Evolutionary conservation across 805 yeast genomes (phyloP).

Genomic region (Jamesozyma gamospora): DNA sequence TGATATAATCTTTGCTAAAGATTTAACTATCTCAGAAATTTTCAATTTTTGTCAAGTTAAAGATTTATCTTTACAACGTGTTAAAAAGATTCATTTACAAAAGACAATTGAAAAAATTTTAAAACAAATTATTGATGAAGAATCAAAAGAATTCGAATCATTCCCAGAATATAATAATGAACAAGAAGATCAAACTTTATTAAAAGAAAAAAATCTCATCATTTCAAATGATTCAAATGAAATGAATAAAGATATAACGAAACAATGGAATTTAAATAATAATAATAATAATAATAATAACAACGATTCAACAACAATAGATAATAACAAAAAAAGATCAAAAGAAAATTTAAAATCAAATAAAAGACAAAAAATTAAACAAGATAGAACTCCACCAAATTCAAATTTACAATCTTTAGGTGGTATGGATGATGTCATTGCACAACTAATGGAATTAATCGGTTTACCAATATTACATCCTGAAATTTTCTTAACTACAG

Average conservation of each 20-base stretch:
- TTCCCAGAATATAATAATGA: conserved; percentile 18
- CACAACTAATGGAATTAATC: conserved; percentile 79
- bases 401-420: conserved; percentile 68
- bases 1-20: conserved; percentile 49
- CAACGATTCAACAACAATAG: conserved; percentile 5
- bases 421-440: conserved; percentile 77
- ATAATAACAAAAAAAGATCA: conserved; percentile 40
- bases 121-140: conserved; percentile 47
- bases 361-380: conserved; percentile 37
- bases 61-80: conserved; percentile 58
- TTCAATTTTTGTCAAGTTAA: conserved; percentile 50
- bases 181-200: conserved; percentile 29
- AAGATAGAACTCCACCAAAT: conserved; percentile 60
- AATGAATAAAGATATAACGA: conserved; percentile 67
- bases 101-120: conserved; percentile 55
- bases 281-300: conserved; percentile 5
- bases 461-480: conserved; percentile 92
- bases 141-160: conserved; percentile 41
- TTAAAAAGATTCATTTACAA: conserved; percentile 54
- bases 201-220: conserved; percentile 42
- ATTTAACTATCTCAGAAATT: conserved; percentile 42
- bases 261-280: conserved; percentile 45
- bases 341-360: conserved; percentile 33
- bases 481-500: conserved; percentile 76
- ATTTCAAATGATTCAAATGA: conserved; percentile 54